A percentile compares a stretch with the other conserved stretches of the same genome.
These are phyloP conservation scores for Suillus clintonianus DNA, from an alignment of 768 basidiomycete species.

Conservation along the genomic window DNA sequence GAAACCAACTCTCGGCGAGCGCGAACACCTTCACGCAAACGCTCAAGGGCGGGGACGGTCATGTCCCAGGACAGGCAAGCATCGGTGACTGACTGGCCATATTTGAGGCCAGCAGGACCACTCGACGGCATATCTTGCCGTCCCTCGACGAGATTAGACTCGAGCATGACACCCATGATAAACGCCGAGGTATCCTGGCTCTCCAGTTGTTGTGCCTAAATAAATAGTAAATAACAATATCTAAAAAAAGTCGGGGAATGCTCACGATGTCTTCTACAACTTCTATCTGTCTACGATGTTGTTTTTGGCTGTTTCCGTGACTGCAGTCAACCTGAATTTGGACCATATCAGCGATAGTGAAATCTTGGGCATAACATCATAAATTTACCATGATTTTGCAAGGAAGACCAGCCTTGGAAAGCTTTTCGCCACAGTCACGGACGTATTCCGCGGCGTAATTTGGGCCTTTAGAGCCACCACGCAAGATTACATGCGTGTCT, in stretches of 20 bases:
- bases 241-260: not conserved
- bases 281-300: constrained; percentile 83
- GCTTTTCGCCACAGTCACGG: constrained; percentile 68
- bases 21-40: constrained; percentile 84
- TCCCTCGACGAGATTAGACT: constrained; percentile 87
- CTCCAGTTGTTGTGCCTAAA: constrained; percentile 72
- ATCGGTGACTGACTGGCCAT: constrained; percentile 88
- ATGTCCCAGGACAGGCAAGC: constrained; percentile 90
- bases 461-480: constrained; percentile 87
- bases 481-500: constrained; percentile 91
- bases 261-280: constrained; percentile 90
- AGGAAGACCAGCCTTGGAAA: constrained; percentile 75
- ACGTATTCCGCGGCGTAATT: constrained; percentile 86
- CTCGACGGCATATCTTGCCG: constrained; percentile 79
- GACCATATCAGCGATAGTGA: not conserved
- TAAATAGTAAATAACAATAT: constrained; percentile 15
- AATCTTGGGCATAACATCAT: not conserved
- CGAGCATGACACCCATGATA: constrained; percentile 95
- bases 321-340: constrained; percentile 85
- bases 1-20: constrained; percentile 62
- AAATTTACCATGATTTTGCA: constrained; percentile 82
- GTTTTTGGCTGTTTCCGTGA: constrained; percentile 93
- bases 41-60: constrained; percentile 79
- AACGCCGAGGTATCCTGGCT: constrained; percentile 65
- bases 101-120: constrained; percentile 72